Base-by-base conservation (phyloP, 169 alveolate species). In the Eimeria praecox region DNA sequence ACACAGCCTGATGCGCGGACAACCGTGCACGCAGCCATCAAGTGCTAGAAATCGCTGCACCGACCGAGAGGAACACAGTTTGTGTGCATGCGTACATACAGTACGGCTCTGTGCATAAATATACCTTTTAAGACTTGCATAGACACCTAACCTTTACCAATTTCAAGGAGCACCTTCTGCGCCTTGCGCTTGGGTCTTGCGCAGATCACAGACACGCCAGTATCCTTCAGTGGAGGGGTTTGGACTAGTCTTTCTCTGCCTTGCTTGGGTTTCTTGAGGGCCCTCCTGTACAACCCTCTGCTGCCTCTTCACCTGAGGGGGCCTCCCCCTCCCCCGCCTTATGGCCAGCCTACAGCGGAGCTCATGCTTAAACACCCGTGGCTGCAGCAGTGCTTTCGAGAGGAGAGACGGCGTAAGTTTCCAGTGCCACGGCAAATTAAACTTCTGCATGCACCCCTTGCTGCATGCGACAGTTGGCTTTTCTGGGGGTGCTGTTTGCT, bases 241-340 rank as follows among this genome's bases (percentile, higher is more conserved):
- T 92, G 95, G 95, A 49, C 86, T 1, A 42, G 44, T 16, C 69
- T 92, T n/a, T 92, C 95, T n/a, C 73, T 56, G 73, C 87, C 92
- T 44, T 96, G 97, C 42, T 93, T 89, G 83, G 97, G 96, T 62
- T 77, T 97, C 33, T 82, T 97, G 44, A 82, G 94, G 69, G 94
- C 96, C 44, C 96, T 97, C 22, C 95, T 97, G 64, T 66, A 92
- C 87, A 92, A 92, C 59, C 92, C 95, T 64, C 85, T 87, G 66
- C 85, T 87, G 83, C 94, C 94, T 35, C 85, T 87, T 18, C 94
- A 64, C 42, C 66, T 87, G 30, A 77, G 94, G 40, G 94, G 94
- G 24, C 94, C 94, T 10, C 94, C 94, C 16, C 94, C 80, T 12
- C 85, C 94, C 85, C 94, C 94, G 22, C 94, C 80, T 27, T 87